These are phyloP conservation scores for Phyllosticta citribraziliensis DNA, from an alignment of 2,329 filamentous ascomycete genomes.

Conservation along the genomic window DNA sequence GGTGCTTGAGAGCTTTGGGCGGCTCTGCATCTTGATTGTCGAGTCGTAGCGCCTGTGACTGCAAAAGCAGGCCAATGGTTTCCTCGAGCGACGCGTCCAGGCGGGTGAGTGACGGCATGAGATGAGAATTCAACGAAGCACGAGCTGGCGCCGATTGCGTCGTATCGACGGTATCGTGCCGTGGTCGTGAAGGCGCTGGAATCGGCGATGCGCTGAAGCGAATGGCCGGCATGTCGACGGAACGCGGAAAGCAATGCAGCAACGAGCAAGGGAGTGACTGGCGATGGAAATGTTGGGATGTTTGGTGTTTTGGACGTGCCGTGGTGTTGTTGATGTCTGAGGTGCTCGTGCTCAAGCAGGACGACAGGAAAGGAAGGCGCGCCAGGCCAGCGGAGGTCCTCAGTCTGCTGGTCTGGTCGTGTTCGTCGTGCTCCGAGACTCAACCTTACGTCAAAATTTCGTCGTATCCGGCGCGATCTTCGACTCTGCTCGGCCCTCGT, in stretches of 20 bases:
- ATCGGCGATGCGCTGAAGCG: slow-evolving; percentile 6
- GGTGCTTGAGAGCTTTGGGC: not conserved
- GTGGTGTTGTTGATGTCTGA: not conserved
- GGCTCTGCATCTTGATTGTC: slow-evolving; percentile 1
- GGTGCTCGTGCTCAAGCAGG: not conserved
- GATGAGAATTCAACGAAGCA: not conserved
- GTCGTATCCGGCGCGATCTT: not conserved
- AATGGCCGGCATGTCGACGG: slow-evolving; percentile 1
- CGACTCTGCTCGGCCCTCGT: not conserved
- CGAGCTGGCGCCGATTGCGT: not conserved
- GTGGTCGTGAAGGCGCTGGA: not conserved
- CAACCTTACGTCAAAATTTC: not conserved
- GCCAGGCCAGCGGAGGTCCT: not conserved
- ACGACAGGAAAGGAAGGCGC: not conserved
- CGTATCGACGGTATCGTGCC: not conserved
- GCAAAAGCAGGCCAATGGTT: slow-evolving; percentile 4
- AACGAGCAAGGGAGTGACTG: too few species aligned
- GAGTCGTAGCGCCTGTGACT: slow-evolving; percentile 1
- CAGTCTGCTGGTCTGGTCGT: not conserved
- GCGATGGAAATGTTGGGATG: too few species aligned
- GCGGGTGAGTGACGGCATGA: not conserved
- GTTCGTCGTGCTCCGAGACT: not conserved
- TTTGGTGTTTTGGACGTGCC: not conserved
- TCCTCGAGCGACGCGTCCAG: slow-evolving; percentile 1
- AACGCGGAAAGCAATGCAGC: too few species aligned